These are phyloP conservation scores for Aspergillus uvarum DNA, from an alignment of 2,329 filamentous ascomycete species.

Conservation along the genomic window DNA sequence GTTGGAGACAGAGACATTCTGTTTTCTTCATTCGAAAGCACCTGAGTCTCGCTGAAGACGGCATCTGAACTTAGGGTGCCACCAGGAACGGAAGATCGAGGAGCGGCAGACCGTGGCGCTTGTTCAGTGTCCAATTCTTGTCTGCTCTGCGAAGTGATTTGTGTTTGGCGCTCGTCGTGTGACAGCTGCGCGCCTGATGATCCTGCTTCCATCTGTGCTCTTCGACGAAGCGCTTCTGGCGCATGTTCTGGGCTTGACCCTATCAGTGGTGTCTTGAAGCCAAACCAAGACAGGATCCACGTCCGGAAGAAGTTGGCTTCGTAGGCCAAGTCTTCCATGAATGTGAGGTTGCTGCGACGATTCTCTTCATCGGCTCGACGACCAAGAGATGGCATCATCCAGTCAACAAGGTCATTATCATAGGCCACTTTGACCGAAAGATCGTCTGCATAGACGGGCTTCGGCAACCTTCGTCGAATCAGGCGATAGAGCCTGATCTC, in stretches of 20 bases:
- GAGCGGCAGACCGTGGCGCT: slow-evolving; percentile 14
- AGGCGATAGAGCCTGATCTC: slow-evolving; percentile 43
- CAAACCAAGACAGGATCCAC: slow-evolving; percentile 36
- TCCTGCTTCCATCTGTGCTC: slow-evolving; percentile 30
- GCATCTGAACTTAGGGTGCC: slow-evolving; percentile 17
- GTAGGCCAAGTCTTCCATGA: slow-evolving; percentile 39
- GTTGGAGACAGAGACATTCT: slow-evolving; percentile 42
- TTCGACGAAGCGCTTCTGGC: slow-evolving; percentile 16
- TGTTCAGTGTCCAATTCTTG: not conserved
- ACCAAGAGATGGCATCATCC: slow-evolving; percentile 43
- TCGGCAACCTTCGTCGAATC: slow-evolving; percentile 43
- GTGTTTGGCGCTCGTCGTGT: slow-evolving; percentile 29
- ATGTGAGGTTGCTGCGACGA: slow-evolving; percentile 36
- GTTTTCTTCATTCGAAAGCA: slow-evolving; percentile 35
- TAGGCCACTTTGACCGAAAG: slow-evolving; percentile 43
- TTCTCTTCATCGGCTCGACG: slow-evolving; percentile 43
- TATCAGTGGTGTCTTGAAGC: slow-evolving; percentile 21
- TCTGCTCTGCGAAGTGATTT: slow-evolving; percentile 7
- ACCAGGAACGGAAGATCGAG: slow-evolving; percentile 11
- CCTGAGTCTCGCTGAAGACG: slow-evolving; percentile 21
- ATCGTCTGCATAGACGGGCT: slow-evolving; percentile 41
- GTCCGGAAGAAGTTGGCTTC: slow-evolving; percentile 33
- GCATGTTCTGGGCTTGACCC: slow-evolving; percentile 16
- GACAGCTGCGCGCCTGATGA: slow-evolving; percentile 33
- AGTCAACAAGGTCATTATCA: slow-evolving; percentile 46